Percentiles rank a stretch among this genome's conserved stretches.
These are phyloP conservation scores for Protea cynaroides DNA, from an alignment of 164 flowering plant species.

Conservation along the genomic window DNA sequence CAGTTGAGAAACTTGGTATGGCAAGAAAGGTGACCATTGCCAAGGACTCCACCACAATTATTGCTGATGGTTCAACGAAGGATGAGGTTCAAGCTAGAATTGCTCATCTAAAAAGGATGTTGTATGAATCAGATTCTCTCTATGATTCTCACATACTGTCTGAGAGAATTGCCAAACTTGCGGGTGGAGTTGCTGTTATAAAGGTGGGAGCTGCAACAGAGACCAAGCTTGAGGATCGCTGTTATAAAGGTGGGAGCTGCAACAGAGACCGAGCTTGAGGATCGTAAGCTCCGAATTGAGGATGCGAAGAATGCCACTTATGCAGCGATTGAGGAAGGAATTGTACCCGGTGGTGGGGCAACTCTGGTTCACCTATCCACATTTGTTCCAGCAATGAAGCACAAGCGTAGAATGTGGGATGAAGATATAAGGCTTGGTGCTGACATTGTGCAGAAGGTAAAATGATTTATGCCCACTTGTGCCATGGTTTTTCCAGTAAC, in stretches of 20 bases:
- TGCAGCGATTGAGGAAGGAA: conserved; percentile 99
- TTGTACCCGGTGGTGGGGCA: conserved; percentile 98
- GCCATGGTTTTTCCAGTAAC: too few species aligned
- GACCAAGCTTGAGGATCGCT: conserved; percentile 96
- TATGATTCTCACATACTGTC: conserved; percentile 92
- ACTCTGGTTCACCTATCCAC: conserved; percentile 81
- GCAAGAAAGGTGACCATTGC: conserved; percentile 86
- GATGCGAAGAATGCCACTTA: conserved; percentile 99
- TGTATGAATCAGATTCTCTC: conserved; percentile 85
- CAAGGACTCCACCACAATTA: conserved; percentile 88
- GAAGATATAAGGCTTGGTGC: conserved; percentile 86
- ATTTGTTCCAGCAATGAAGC: conserved; percentile 75
- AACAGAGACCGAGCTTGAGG: conserved; percentile 97
- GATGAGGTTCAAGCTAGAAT: conserved; percentile 93
- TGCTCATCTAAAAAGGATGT: conserved; percentile 85
- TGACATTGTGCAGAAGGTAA: conserved; percentile 93
- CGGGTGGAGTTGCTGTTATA: conserved; percentile 98
- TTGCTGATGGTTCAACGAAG: conserved; percentile 95
- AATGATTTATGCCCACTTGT: background rate
- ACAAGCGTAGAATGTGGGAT: conserved; percentile 66
- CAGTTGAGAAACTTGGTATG: conserved; percentile 84
- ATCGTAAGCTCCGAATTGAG: conserved; percentile 91
- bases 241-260: conserved; percentile 99
- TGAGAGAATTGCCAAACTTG: conserved; percentile 92
- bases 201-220: conserved; percentile 99